Percentiles rank a stretch among this genome's conserved stretches.
phyloP scores from a whole-genome alignment of 495 filamentous ascomycete genomes.

The Acidiella bohemica region DNA sequence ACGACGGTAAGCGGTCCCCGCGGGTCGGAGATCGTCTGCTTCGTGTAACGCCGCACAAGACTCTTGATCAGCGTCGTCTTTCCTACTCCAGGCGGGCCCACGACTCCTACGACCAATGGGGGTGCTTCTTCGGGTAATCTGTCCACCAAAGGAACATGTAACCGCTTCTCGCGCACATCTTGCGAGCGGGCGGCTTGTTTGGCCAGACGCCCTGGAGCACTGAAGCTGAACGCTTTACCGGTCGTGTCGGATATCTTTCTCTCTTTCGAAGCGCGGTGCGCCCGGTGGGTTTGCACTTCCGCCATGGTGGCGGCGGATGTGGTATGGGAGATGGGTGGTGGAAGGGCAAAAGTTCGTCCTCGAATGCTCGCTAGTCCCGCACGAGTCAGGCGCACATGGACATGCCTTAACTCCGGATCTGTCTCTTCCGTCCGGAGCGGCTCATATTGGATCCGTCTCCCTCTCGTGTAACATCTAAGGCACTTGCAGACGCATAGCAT shows the following conservation, averaged over 20 bases:
- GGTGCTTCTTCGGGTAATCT: constrained; percentile 91
- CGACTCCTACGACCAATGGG: constrained; percentile 77
- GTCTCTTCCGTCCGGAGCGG: too few species aligned
- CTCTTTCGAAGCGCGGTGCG: constrained; percentile 77
- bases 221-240: constrained; percentile 71
- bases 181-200: constrained; percentile 77
- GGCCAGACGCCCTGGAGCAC: constrained; percentile 71
- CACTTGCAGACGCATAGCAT: too few species aligned
- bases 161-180: constrained; percentile 90
- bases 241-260: constrained; percentile 68
- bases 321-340: neutral
- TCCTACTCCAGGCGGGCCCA: constrained; percentile 81
- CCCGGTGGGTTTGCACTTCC: constrained; percentile 63
- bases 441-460: too few species aligned
- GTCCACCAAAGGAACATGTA: constrained; percentile 93
- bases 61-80: constrained; percentile 81
- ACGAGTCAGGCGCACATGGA: too few species aligned
- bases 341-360: too few species aligned
- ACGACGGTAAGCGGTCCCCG: constrained; percentile 88
- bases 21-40: constrained; percentile 80
- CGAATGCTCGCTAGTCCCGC: too few species aligned
- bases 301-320: constrained; percentile 33
- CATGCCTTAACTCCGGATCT: too few species aligned
- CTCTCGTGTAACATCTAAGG: too few species aligned
- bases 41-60: constrained; percentile 83